phyloP scores from a whole-genome alignment of 2,329 filamentous ascomycete species.

The Colletotrichum caudatum region DNA sequence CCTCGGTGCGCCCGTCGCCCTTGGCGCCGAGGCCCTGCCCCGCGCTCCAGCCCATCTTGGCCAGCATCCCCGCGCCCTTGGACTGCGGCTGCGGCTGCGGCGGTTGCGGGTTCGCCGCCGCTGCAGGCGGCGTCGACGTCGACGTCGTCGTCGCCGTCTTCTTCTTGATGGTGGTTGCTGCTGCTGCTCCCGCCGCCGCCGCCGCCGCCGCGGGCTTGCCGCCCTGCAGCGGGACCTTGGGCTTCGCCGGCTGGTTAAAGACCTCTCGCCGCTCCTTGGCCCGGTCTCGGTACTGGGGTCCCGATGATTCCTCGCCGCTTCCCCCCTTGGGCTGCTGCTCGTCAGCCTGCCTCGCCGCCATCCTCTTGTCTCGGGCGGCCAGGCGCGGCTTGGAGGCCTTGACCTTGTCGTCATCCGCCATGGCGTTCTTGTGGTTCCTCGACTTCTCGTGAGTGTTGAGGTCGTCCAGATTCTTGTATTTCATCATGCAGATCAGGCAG shows the following conservation, averaged over 20 bases:
- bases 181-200: constrained; percentile 35
- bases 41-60: constrained; percentile 79
- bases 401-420: constrained; percentile 55
- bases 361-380: constrained; percentile 52
- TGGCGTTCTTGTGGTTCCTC: constrained; percentile 56
- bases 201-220: constrained; percentile 34
- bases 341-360: constrained; percentile 47
- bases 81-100: constrained; percentile 57
- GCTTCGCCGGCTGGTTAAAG: constrained; percentile 71
- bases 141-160: constrained; percentile 13
- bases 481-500: constrained; percentile 61
- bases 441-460: constrained; percentile 58
- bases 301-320: constrained; percentile 27
- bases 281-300: constrained; percentile 70
- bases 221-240: constrained; percentile 50
- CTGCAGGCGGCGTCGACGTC: constrained; percentile 31
- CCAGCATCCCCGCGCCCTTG: constrained; percentile 75
- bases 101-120: constrained; percentile 13
- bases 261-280: constrained; percentile 74
- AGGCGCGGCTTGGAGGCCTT: constrained; percentile 62
- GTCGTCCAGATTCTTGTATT: constrained; percentile 59
- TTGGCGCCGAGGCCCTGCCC: constrained; percentile 74
- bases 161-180: constrained; percentile 45
- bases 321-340: constrained; percentile 43
- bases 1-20: constrained; percentile 72